Evolutionary conservation across 768 basidiomycete species (phyloP).

Genomic region (Xerocomus brunneocitrinus): DNA sequence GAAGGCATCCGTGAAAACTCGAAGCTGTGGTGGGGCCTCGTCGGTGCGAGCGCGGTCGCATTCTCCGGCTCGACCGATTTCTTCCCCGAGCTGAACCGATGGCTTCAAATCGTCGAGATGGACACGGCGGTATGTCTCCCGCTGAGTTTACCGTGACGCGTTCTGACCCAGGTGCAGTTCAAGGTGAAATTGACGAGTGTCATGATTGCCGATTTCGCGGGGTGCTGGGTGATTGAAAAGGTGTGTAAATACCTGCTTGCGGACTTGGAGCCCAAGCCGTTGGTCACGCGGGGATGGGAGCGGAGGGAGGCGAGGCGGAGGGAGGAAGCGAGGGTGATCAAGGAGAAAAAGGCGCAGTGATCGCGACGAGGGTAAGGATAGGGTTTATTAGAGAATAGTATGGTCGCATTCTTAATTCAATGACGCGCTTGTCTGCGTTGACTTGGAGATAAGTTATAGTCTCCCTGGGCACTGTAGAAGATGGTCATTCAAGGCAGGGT

Average conservation of each 20-base stretch:
- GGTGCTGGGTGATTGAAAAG: conserved; percentile 82
- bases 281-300: conserved; percentile 83
- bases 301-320: conserved; percentile 60
- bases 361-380: neutral
- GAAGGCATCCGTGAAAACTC: conserved; percentile 96
- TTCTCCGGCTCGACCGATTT: conserved; percentile 93
- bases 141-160: neutral
- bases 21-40: conserved; percentile 88
- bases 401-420: neutral
- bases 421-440: neutral
- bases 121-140: conserved; percentile 51
- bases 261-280: conserved; percentile 75
- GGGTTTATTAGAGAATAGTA: neutral
- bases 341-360: conserved; percentile 38
- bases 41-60: conserved; percentile 86
- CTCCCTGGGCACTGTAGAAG: too few species aligned
- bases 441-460: too few species aligned
- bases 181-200: conserved; percentile 67
- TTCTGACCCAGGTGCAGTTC: conserved; percentile 51
- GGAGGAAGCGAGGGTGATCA: conserved; percentile 35
- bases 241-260: conserved; percentile 85
- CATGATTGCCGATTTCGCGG: conserved; percentile 87
- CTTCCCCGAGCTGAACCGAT: conserved; percentile 90
- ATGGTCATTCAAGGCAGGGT: too few species aligned
- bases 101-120: conserved; percentile 98